These are phyloP conservation scores for Beauveria medogensis DNA, from an alignment of 2,329 filamentous ascomycete genomes.

Conservation along the genomic window DNA sequence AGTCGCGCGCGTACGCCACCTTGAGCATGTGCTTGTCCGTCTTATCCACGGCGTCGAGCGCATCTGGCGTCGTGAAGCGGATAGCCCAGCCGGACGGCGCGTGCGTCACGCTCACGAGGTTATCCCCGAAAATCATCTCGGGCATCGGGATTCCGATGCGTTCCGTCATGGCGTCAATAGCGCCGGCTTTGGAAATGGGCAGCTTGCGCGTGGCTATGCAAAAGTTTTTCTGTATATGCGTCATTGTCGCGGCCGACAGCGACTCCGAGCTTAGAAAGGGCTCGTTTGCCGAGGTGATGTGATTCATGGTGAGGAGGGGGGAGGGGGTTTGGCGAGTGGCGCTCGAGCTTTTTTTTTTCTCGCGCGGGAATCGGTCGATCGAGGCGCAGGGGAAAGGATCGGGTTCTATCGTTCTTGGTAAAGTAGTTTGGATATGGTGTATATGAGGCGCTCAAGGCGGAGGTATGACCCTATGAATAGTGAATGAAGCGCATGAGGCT, in stretches of 20 bases:
- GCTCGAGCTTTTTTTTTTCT: background rate
- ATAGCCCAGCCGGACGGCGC: conserved; percentile 67
- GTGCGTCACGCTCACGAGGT: conserved; percentile 70
- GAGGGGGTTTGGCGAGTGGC: background rate
- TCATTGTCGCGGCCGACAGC: conserved; percentile 45
- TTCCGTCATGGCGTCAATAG: conserved; percentile 77
- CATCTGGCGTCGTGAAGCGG: conserved; percentile 76
- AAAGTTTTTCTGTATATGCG: conserved; percentile 57
- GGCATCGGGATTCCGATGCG: conserved; percentile 79
- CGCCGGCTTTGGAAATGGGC: conserved; percentile 84
- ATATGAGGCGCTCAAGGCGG: too few species aligned
- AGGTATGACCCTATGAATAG: too few species aligned
- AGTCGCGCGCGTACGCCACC: conserved; percentile 86
- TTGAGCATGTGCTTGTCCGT: conserved; percentile 85
- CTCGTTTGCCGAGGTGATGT: conserved; percentile 36
- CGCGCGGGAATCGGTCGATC: background rate
- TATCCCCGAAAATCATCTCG: conserved; percentile 99
- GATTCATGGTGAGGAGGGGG: conserved; percentile 26
- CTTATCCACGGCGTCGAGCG: conserved; percentile 88
- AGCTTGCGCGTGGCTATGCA: conserved; percentile 77
- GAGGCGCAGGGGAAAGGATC: too few species aligned
- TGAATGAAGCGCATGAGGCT: too few species aligned
- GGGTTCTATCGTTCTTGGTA: too few species aligned
- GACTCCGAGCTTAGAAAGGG: conserved; percentile 45
- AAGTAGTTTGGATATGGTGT: too few species aligned